Evolutionary conservation across 352 stramenopile species (phyloP).

Genomic region (Globisporangium spiculum): DNA sequence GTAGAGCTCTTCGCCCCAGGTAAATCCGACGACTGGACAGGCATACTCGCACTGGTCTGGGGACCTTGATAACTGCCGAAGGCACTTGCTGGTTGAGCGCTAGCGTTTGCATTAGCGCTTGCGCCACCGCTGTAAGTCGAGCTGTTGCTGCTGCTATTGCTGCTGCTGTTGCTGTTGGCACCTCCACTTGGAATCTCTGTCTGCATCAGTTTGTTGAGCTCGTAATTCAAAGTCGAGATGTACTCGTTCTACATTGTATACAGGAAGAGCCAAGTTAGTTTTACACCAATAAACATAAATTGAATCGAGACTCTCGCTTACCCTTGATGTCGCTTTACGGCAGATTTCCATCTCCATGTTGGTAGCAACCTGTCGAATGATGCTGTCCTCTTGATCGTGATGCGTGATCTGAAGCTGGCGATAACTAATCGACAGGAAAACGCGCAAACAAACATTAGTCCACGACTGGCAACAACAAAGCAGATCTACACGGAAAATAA

Average conservation of each 20-base stretch:
- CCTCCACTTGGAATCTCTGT: conserved; percentile 24
- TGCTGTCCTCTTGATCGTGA: conserved; percentile 45
- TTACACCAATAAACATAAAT: neutral
- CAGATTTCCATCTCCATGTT: conserved; percentile 72
- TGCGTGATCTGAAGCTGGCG: conserved; percentile 59
- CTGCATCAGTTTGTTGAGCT: conserved; percentile 66
- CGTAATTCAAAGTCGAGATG: conserved; percentile 45
- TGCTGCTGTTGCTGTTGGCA: neutral
- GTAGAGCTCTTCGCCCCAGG: neutral
- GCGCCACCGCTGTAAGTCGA: neutral
- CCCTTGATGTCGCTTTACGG: conserved; percentile 33
- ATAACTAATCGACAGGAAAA: conserved; percentile 36
- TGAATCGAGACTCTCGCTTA: conserved; percentile 19
- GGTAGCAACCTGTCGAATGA: conserved; percentile 55
- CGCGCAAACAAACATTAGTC: conserved; percentile 5
- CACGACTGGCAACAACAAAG: neutral
- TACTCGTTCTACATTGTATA: conserved; percentile 46
- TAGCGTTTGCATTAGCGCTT: neutral
- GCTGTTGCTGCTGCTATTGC: neutral
- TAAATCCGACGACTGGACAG: neutral
- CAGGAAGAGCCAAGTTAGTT: conserved; percentile 4
- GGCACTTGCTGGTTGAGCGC: conserved; percentile 2
- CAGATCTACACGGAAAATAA: neutral
- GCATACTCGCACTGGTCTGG: neutral
- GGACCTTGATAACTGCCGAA: conserved; percentile 10